Base-by-base conservation (phyloP, 2,329 filamentous ascomycete species). In the Phyllosticta citrichinensis region DNA sequence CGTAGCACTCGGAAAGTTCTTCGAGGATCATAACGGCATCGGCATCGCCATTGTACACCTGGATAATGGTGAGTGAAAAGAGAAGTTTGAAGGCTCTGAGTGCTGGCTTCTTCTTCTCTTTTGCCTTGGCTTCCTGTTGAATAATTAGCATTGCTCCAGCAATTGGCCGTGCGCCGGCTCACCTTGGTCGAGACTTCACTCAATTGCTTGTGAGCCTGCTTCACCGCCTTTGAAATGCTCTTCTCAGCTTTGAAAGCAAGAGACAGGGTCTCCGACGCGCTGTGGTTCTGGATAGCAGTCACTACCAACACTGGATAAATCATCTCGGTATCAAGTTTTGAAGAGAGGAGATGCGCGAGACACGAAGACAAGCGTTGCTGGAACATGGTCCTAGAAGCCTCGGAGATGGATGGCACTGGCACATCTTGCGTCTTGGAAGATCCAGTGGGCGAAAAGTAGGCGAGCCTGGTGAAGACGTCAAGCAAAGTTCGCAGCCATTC, bases 41-140 rank as follows among this genome's bases (percentile, higher is more conserved):
- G 0, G 88, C 81, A 62, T 96, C 91, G 24, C 91, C 89, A 68
- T 93, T 92, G 76, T 96, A 96, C 9, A 96, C 81, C 72, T 97
- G 91, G 60, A 97, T 80, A 14, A 97, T 83, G 0, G 91, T 88
- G 58, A 97, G 82, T 0, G 90, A 87, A 71, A 96, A 91, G 1
- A 97, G 81, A 40, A 97, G 80, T 20, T 87, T 87, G 62, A 97
- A 82, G 0, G 89, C 88, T 63, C 85, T 84, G 17, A 78, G 78
- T 63, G 73, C 74, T 62, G 71, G 78, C 68, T 70, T 76, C 65
- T 62, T 70, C 60, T 67, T 72, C 17, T 70, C 69, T 63, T 64
- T 65, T 1, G 64, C 59, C 19, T 63, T 63, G 9, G 58, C 35
- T 25, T 64, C 58, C 58, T 64, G 58, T 1, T 22, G 6, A 17